Evolutionary conservation across 441 rosid species (phyloP).

Genomic region (Dalechampia spathulata): DNA sequence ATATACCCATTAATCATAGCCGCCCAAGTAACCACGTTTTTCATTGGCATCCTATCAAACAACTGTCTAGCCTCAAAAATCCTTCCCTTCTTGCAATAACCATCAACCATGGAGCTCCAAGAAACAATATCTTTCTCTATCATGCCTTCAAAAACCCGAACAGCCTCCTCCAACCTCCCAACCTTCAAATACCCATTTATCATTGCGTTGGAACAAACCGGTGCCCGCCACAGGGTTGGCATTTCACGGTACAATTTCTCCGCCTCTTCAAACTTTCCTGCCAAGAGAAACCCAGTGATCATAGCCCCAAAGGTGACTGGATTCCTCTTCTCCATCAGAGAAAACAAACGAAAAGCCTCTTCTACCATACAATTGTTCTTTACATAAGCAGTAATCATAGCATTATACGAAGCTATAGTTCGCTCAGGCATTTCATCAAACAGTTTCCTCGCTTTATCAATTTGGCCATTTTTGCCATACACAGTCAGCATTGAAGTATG

Average conservation of each 20-base stretch:
- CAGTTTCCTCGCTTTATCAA: slow-evolving; percentile 41
- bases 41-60: slow-evolving; percentile 45
- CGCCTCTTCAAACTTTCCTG: slow-evolving; percentile 48
- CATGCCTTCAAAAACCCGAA: slow-evolving; percentile 47
- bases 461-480: slow-evolving; percentile 41
- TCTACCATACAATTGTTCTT: slow-evolving; percentile 34
- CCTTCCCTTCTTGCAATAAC: slow-evolving; percentile 54
- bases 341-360: slow-evolving; percentile 38
- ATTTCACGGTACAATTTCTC: slow-evolving; percentile 31
- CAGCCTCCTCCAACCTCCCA: slow-evolving; percentile 48
- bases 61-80: slow-evolving; percentile 42
- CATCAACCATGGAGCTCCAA: slow-evolving; percentile 67
- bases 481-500: slow-evolving; percentile 77
- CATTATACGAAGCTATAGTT: slow-evolving; percentile 51
- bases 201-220: slow-evolving; percentile 61
- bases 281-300: slow-evolving; percentile 58
- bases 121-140: slow-evolving; percentile 52
- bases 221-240: slow-evolving; percentile 49
- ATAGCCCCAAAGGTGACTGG: slow-evolving; percentile 54
- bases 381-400: slow-evolving; percentile 64
- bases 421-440: slow-evolving; percentile 66
- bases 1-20: slow-evolving; percentile 70
- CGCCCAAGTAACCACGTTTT: slow-evolving; percentile 73
- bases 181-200: slow-evolving; percentile 51
- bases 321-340: slow-evolving; percentile 35